phyloP scores from a whole-genome alignment of 345 rosid genomes.

The Citrus sp. region DNA sequence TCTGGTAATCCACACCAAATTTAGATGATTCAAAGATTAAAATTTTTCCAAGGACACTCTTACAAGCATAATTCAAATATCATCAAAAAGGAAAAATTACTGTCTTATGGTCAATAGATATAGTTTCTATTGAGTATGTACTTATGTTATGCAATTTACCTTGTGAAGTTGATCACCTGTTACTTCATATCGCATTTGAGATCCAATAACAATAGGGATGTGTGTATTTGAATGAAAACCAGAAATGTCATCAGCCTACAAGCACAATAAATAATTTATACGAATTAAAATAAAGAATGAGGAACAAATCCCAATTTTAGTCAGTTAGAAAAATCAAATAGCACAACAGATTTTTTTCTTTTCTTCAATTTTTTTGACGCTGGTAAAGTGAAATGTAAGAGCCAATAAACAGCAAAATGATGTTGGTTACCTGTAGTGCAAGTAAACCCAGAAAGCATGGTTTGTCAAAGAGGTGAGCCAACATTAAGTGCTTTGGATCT shows the following conservation, averaged over 20 bases:
- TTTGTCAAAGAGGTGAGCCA: conserved; percentile 60
- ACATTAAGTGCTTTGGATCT: conserved; percentile 41
- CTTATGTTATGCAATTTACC: conserved; percentile 19
- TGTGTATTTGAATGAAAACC: conserved; percentile 53
- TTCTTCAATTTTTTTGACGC: neutral
- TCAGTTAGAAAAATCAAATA: neutral
- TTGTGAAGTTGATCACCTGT: conserved; percentile 48
- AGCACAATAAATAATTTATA: neutral
- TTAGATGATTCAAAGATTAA: neutral
- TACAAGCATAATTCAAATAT: too few species aligned
- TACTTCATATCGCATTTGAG: conserved; percentile 54
- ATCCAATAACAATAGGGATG: conserved; percentile 47
- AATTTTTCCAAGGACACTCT: neutral
- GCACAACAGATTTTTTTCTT: neutral
- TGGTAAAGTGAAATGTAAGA: neutral
- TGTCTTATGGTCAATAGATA: neutral
- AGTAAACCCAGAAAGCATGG: conserved; percentile 62
- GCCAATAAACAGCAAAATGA: neutral
- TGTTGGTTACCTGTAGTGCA: conserved; percentile 38
- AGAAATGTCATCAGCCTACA: conserved; percentile 48
- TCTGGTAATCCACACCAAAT: conserved; percentile 23
- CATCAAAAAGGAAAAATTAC: neutral
- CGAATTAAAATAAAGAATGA: neutral
- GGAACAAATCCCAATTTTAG: neutral
- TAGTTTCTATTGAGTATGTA: too few species aligned